These are phyloP conservation scores for Plasmodium coatneyi DNA, from an alignment of 169 alveolate genomes.

Conservation along the genomic window DNA sequence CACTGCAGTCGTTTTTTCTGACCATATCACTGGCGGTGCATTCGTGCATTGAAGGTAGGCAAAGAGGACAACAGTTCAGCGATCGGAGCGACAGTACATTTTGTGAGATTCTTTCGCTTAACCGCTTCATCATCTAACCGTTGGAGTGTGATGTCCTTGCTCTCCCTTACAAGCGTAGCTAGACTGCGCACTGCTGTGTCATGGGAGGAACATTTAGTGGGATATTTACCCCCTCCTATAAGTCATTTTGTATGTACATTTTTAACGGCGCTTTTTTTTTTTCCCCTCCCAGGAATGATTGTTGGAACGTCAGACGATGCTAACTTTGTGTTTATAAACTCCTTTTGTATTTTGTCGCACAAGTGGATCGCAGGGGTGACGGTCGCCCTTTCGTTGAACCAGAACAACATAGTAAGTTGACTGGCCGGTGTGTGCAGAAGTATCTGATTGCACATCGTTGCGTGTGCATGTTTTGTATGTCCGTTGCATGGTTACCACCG, in stretches of 20 bases:
- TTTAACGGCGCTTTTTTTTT: not conserved
- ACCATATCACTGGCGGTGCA: slow-evolving; percentile 64
- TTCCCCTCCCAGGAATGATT: slow-evolving; percentile 37
- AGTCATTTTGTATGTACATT: not conserved
- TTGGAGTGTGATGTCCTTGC: not conserved
- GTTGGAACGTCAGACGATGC: slow-evolving; percentile 51
- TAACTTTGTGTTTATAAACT: slow-evolving; percentile 27
- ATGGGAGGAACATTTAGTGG: no score
- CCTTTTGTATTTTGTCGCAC: slow-evolving; percentile 62
- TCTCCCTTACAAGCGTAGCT: not conserved
- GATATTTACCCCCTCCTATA: not conserved
- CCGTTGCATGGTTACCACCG: not conserved
- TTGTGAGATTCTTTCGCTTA: not conserved
- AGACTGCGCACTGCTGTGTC: not conserved
- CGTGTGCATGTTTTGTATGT: not conserved
- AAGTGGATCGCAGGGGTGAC: slow-evolving; percentile 74
- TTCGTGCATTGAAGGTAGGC: slow-evolving; percentile 66
- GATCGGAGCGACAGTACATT: not conserved
- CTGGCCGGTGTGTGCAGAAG: not conserved
- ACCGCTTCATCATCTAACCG: no score
- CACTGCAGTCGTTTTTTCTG: slow-evolving; percentile 55
- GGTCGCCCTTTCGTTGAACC: slow-evolving; percentile 38
- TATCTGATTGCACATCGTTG: not conserved
- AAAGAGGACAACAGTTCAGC: not conserved
- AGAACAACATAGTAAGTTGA: slow-evolving; percentile 26